Percentiles rank a stretch among this genome's conserved stretches.
Evolutionary conservation across 768 basidiomycete genomes (phyloP).

Genomic region (Mycena sanguinolenta): DNA sequence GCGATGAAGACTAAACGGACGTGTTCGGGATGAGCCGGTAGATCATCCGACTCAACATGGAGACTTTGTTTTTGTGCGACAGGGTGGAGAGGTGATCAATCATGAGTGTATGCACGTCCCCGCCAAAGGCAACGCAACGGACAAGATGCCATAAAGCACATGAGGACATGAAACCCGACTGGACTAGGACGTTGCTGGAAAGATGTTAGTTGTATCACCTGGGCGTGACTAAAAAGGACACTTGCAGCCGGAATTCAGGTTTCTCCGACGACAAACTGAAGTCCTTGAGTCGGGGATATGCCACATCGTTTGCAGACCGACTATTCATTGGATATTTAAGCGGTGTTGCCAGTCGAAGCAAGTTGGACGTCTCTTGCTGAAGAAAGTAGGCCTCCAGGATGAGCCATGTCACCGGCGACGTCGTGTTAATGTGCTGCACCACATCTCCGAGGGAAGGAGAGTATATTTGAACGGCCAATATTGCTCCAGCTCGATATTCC

Average conservation of each 20-base stretch:
- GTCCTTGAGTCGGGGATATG: conserved; percentile 18
- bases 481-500: conserved; percentile 8
- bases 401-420: conserved; percentile 8
- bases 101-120: conserved; percentile 13
- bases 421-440: conserved; percentile 14
- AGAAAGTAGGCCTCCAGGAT: conserved; percentile 29
- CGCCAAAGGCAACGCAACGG: conserved; percentile 28
- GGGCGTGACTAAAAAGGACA: not conserved
- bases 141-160: conserved; percentile 29
- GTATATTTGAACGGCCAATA: conserved; percentile 21
- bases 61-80: conserved; percentile 17
- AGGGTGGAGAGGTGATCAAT: not conserved
- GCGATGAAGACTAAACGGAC: not conserved
- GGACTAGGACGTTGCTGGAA: conserved; percentile 7
- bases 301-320: conserved; percentile 11
- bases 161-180: conserved; percentile 9
- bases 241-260: not conserved
- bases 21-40: conserved; percentile 28
- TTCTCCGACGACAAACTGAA: not conserved
- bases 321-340: conserved; percentile 16
- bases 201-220: not conserved
- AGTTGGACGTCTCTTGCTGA: not conserved
- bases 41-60: conserved; percentile 30
- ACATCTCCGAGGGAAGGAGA: conserved; percentile 14
- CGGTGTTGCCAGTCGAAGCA: conserved; percentile 15